A percentile compares a stretch with the other conserved stretches of the same genome.
Evolutionary conservation across 2,329 filamentous ascomycete genomes (phyloP).

Genomic region (Dactylellina cionopaga): DNA sequence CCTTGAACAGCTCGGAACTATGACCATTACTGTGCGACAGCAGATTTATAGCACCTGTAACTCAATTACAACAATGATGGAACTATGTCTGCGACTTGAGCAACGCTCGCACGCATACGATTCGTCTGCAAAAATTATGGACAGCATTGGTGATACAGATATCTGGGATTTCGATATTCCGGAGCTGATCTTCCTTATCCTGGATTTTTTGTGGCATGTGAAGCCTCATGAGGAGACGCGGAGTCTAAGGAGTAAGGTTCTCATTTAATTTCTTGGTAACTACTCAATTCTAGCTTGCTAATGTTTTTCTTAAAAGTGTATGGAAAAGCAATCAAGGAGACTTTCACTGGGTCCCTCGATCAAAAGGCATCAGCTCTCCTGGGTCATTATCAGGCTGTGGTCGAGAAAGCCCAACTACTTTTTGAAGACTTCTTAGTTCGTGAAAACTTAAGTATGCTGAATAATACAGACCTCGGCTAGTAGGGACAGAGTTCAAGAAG

Average conservation of each 20-base stretch:
- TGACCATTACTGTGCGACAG: neutral
- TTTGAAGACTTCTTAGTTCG: constrained; percentile 12
- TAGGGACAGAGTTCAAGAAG: too few relatives aligned
- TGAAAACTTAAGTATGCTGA: constrained; percentile 1
- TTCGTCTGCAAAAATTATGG: neutral
- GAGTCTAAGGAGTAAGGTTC: constrained; percentile 3
- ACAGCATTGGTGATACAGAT: neutral
- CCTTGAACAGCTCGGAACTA: constrained; percentile 19
- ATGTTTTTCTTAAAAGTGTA: neutral
- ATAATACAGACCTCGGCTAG: too few relatives aligned
- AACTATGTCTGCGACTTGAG: constrained; percentile 18
- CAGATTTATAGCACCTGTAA: constrained; percentile 18
- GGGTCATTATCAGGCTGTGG: constrained; percentile 4
- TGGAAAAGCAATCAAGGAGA: constrained; percentile 15
- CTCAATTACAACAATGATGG: constrained; percentile 23
- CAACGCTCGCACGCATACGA: neutral
- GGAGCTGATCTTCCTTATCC: constrained; percentile 9
- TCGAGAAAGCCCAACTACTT: constrained; percentile 7
- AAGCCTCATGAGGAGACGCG: constrained; percentile 2
- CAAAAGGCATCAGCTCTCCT: neutral
- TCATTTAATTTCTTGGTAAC: neutral
- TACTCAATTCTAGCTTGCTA: neutral
- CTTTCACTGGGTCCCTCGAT: constrained; percentile 12
- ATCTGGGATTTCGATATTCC: constrained; percentile 24
- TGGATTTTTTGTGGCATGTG: constrained; percentile 37